phyloP scores from a whole-genome alignment of 805 yeast genomes.

The Komagataella populi region DNA sequence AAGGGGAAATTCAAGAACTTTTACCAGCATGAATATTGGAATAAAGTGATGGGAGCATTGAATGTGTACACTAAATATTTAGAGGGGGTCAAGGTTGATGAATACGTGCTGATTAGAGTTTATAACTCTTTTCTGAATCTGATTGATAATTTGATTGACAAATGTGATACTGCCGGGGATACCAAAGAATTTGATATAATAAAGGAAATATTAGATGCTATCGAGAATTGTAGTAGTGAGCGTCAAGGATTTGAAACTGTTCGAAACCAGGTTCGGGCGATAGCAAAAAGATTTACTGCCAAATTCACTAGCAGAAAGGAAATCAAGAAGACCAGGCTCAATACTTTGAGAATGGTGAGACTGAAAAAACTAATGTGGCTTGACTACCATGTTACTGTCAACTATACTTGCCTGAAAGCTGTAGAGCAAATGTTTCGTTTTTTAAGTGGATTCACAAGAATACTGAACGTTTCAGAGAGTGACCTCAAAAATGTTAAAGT shows the following conservation, averaged over 20 bases:
- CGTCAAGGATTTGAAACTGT: neutral
- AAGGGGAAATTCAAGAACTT: neutral
- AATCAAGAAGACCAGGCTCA: neutral
- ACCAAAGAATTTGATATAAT: neutral
- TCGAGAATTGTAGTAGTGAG: neutral
- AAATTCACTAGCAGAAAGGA: neutral
- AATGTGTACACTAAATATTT: neutral
- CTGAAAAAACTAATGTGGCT: slow-evolving; percentile 18
- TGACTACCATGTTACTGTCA: slow-evolving; percentile 14
- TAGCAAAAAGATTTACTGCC: neutral
- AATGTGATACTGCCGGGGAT: neutral
- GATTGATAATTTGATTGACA: neutral
- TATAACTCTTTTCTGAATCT: neutral
- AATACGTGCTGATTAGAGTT: neutral
- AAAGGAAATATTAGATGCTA: neutral
- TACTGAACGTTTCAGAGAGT: slow-evolving; percentile 12
- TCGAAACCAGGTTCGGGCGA: neutral
- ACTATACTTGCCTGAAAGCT: slow-evolving; percentile 6
- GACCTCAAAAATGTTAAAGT: slow-evolving; percentile 16
- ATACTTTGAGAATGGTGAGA: slow-evolving; percentile 4
- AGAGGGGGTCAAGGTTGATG: neutral
- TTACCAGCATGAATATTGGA: neutral
- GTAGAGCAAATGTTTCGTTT: slow-evolving; percentile 11
- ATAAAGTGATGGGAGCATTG: neutral
- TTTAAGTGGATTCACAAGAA: slow-evolving; percentile 12